These are phyloP conservation scores for Prosopis cineraria DNA, from an alignment of 306 rosid species.

Conservation along the genomic window DNA sequence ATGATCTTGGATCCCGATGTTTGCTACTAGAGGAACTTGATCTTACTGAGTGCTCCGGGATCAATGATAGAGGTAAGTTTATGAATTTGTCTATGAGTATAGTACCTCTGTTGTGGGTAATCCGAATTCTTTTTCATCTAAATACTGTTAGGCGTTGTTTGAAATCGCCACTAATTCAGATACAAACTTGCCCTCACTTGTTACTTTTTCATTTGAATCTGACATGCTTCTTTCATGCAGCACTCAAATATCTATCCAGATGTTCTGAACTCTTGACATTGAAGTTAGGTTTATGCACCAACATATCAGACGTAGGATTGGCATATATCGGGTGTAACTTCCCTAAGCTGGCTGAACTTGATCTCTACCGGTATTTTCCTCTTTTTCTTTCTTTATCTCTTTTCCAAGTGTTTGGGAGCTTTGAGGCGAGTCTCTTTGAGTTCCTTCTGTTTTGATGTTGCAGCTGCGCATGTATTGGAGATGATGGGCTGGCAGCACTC, in stretches of 20 bases:
- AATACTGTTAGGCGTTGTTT: neutral
- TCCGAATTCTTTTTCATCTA: neutral
- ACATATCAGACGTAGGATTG: slow-evolving; percentile 69
- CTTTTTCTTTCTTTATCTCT: neutral
- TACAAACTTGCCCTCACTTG: neutral
- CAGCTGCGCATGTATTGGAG: slow-evolving; percentile 64
- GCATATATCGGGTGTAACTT: slow-evolving; percentile 59
- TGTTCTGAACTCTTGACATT: slow-evolving; percentile 51
- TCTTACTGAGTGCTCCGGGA: slow-evolving; percentile 69
- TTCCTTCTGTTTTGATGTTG: slow-evolving; percentile 36
- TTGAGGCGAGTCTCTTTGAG: slow-evolving; percentile 10
- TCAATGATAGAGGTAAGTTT: slow-evolving; percentile 54
- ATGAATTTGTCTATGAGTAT: neutral
- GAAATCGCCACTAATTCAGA: slow-evolving; percentile 10
- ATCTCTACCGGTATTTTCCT: slow-evolving; percentile 82
- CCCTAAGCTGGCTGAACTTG: slow-evolving; percentile 57
- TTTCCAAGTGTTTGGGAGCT: neutral
- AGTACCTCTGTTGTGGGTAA: neutral
- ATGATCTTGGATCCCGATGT: slow-evolving; percentile 55
- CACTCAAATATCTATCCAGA: slow-evolving; percentile 56
- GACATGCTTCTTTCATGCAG: slow-evolving; percentile 38
- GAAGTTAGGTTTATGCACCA: slow-evolving; percentile 71
- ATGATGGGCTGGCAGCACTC: slow-evolving; percentile 60
- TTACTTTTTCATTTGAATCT: neutral
- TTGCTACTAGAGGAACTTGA: slow-evolving; percentile 61